Conservation (phyloP, 2,329 filamentous ascomycete genomes). For the Cladosporium halotolerans region DNA sequence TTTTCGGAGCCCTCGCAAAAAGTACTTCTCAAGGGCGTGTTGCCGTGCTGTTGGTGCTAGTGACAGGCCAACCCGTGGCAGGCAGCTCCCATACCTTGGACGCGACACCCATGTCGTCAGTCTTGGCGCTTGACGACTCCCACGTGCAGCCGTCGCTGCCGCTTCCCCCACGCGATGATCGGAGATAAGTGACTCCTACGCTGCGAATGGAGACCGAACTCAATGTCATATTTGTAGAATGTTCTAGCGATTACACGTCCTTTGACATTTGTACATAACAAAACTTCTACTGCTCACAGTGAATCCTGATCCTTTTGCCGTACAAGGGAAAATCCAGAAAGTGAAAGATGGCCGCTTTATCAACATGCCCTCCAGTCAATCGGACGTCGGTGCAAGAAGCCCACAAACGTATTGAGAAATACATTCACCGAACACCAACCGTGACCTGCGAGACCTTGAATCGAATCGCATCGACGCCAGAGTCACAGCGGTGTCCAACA, state of each 20-base stretch:
- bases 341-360: conserved; percentile 38
- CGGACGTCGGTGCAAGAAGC: conserved; percentile 66
- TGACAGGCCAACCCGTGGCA: too few relatives aligned
- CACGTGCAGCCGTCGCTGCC: not conserved
- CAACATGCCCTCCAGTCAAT: conserved; percentile 56
- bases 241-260: not conserved
- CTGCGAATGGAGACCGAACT: not conserved
- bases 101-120: too few relatives aligned
- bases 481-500: conserved; percentile 31
- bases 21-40: too few relatives aligned
- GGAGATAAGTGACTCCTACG: conserved; percentile 5
- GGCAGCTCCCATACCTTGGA: too few relatives aligned
- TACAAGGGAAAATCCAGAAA: too few relatives aligned
- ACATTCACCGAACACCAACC: conserved; percentile 79
- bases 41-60: too few relatives aligned
- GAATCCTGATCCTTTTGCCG: too few relatives aligned
- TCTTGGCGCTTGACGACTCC: too few relatives aligned
- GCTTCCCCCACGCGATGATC: not conserved
- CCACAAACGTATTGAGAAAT: conserved; percentile 63
- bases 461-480: conserved; percentile 65
- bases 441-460: conserved; percentile 73
- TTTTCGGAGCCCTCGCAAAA: too few relatives aligned
- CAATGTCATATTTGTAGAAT: not conserved
- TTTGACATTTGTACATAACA: too few relatives aligned
- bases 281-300: too few relatives aligned